Percentiles rank a stretch among this genome's conserved stretches.
Conservation (phyloP, 1,284 basidiomycete genomes). For the Lignosus rhinocerotis region DNA sequence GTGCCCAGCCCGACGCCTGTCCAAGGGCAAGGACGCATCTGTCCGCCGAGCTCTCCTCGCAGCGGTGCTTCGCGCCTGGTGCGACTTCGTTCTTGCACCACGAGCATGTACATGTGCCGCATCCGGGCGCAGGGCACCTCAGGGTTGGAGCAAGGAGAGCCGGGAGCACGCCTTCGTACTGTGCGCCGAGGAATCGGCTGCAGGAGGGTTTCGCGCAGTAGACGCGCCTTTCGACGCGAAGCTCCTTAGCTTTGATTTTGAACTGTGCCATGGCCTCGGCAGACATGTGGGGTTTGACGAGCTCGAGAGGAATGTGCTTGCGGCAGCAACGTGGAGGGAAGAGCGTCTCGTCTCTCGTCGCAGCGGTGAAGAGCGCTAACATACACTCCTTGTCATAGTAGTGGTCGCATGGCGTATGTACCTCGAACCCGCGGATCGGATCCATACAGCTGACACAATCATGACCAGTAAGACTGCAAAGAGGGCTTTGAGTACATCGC, state of each 20-base stretch:
- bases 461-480: neutral
- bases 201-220: conserved; percentile 39
- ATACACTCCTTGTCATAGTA: conserved; percentile 36
- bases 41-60: conserved; percentile 18
- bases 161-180: conserved; percentile 12
- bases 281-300: conserved; percentile 29
- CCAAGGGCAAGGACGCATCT: conserved; percentile 36
- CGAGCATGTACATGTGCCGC: conserved; percentile 28
- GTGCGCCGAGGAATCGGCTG: conserved; percentile 38
- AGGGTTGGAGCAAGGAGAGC: conserved; percentile 4
- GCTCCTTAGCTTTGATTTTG: conserved; percentile 30
- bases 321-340: conserved; percentile 45
- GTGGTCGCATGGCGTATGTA: conserved; percentile 34
- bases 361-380: conserved; percentile 31
- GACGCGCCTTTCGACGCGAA: conserved; percentile 33
- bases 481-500: neutral
- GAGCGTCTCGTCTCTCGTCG: conserved; percentile 36
- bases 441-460: conserved; percentile 27
- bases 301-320: conserved; percentile 30
- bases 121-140: conserved; percentile 21
- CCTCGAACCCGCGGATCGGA: conserved; percentile 21
- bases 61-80: conserved; percentile 16
- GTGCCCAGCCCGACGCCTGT: conserved; percentile 39
- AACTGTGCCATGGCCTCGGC: conserved; percentile 23
- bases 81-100: conserved; percentile 24